Base-by-base conservation (phyloP, 169 alveolate genomes). In the Plasmodium inui region DNA sequence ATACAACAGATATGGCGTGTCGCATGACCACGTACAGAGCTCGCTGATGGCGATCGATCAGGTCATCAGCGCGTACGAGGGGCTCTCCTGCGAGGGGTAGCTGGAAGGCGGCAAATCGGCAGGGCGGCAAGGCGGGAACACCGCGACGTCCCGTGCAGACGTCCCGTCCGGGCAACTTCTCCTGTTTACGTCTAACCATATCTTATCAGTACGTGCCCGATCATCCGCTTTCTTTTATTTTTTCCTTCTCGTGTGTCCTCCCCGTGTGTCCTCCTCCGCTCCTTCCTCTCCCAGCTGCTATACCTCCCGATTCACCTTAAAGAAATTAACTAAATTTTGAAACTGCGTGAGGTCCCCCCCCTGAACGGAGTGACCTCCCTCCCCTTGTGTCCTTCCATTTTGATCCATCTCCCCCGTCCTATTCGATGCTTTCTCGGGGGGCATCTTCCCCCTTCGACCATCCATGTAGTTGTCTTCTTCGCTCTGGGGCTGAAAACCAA, bases 1-100 rank as follows among this genome's bases (percentile, higher is more conserved):
- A 32, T 95, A 92, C 19, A 92, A 67, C 19, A 92, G 73, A 17
- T 78, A 82, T 8, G 96, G 97, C 2, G 84, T 95, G 8, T 84
- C 94, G 3, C 83, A 89, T 22, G 94, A 89, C 70, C 89, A 89
- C 14, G 73, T 89, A 19, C 90, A 79, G 6, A 89, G 34, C 82
- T 57, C 94, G 2, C 74, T 89, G 8, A 89, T 89, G 82, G 46
- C 53, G 17, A 53, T 78, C 12, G 91, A 89, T 7, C 94, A 89
- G 50, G 50, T 89, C 14, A 39, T 89, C 46, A 57, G 83, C 44
- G 70, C 91, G 3, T 89, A 89, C 34, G 94, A 89, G 26, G 32
- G 57, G 46, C 73, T 89, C 5, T 89, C 94, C 37, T 28, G 91
- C 73, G 94, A 89, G 37, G 80, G 46, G 53, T 1, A 26, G 30